A percentile compares a stretch with the other conserved stretches of the same genome.
phyloP scores from a whole-genome alignment of 164 flowering plant species.

The Stephania yunnanensis region DNA sequence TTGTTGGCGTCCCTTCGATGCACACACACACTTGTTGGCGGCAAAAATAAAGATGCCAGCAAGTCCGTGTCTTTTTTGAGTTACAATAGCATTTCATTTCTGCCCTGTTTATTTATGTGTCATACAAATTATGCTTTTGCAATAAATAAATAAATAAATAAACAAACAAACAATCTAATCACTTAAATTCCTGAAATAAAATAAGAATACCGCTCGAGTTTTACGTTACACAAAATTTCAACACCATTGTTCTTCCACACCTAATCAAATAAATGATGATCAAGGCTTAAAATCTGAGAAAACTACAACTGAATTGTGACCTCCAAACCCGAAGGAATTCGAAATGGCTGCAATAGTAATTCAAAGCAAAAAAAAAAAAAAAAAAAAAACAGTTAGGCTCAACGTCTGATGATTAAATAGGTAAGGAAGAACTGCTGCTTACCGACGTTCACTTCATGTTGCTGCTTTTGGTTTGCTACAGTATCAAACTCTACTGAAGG shows the following conservation, averaged over 20 bases:
- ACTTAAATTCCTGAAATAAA: not conserved
- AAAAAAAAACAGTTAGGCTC: not conserved
- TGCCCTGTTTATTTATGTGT: no score
- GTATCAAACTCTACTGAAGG: conserved; percentile 83
- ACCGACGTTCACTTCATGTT: conserved; percentile 96
- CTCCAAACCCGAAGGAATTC: conserved; percentile 91
- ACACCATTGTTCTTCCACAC: conserved; percentile 5
- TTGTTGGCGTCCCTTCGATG: no score
- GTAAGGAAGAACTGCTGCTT: conserved; percentile 18
- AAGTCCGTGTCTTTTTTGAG: no score
- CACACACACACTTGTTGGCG: no score
- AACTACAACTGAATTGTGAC: conserved; percentile 89
- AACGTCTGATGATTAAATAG: not conserved
- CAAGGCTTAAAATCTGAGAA: conserved; percentile 80
- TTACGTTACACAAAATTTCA: conserved; percentile 1
- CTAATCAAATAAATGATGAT: not conserved
- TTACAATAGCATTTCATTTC: no score
- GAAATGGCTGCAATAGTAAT: conserved; percentile 58
- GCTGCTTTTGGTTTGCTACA: conserved; percentile 68
- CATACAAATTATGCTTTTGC: no score
- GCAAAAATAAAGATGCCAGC: no score
- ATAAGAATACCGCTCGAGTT: not conserved
- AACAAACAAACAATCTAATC: no score
- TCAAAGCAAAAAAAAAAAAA: not conserved
- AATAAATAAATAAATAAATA: no score